These are phyloP conservation scores for Paramicrosporidium saccamoebae DNA, from an alignment of 371 early-diverging fungal species.

Conservation along the genomic window DNA sequence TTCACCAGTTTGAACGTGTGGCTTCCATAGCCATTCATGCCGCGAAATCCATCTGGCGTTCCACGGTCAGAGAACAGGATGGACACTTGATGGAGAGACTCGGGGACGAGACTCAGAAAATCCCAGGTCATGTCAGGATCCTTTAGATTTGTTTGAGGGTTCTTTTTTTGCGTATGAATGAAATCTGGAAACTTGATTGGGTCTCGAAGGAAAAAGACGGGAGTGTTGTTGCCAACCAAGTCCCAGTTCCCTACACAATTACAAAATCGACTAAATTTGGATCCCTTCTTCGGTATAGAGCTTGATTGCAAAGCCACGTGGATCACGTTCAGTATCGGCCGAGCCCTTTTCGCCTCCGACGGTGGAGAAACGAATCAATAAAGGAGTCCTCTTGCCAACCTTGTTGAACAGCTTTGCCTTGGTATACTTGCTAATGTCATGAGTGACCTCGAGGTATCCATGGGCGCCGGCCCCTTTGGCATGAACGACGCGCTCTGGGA, in stretches of 20 bases:
- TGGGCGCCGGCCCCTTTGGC: slow-evolving; percentile 51
- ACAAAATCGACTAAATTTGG: not conserved
- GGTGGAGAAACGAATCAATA: slow-evolving; percentile 45
- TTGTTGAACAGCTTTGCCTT: slow-evolving; percentile 32
- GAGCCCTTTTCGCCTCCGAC: slow-evolving; percentile 36
- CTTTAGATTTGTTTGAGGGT: slow-evolving; percentile 24
- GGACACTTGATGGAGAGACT: slow-evolving; percentile 37
- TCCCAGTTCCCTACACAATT: slow-evolving; percentile 16
- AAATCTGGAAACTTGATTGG: slow-evolving; percentile 45
- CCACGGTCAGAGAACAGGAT: slow-evolving; percentile 45
- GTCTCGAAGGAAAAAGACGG: slow-evolving; percentile 30
- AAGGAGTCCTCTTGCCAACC: slow-evolving; percentile 32
- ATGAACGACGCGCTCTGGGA: slow-evolving; percentile 47
- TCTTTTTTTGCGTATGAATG: slow-evolving; percentile 43
- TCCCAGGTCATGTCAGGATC: slow-evolving; percentile 26
- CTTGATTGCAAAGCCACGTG: slow-evolving; percentile 36
- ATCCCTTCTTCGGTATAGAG: slow-evolving; percentile 32
- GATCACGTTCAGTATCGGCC: slow-evolving; percentile 35
- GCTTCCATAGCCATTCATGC: slow-evolving; percentile 36
- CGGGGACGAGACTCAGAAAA: slow-evolving; percentile 32
- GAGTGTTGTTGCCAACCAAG: slow-evolving; percentile 32
- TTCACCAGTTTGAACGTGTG: slow-evolving; percentile 41
- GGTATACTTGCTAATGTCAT: slow-evolving; percentile 24
- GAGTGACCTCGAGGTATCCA: slow-evolving; percentile 41
- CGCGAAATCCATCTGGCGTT: slow-evolving; percentile 36